Conservation (phyloP, 2,329 filamentous ascomycete genomes). For the Colletotrichum sp. region DNA sequence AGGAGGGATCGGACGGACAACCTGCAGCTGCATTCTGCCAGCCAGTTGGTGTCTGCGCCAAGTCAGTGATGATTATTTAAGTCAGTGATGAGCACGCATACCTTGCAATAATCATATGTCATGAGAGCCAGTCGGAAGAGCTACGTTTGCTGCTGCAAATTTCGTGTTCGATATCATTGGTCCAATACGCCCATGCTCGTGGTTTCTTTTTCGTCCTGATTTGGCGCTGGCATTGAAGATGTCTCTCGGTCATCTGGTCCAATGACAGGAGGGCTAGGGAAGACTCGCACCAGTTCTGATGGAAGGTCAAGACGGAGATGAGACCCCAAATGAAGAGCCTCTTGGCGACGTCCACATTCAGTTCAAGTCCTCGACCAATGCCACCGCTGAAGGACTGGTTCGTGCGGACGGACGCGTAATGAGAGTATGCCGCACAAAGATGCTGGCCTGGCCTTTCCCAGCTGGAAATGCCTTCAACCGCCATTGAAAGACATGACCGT, state of each 20-base stretch:
- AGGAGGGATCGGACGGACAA: not conserved
- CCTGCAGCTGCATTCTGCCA: not conserved
- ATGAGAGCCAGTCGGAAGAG: not conserved
- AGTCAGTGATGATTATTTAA: not conserved
- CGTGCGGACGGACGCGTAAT: constrained; percentile 84
- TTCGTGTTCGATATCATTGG: not conserved
- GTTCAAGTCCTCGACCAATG: constrained; percentile 65
- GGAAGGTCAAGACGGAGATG: not conserved
- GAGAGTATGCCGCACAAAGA: constrained; percentile 30
- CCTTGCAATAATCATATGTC: not conserved
- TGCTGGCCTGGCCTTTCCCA: not conserved
- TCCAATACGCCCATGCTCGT: not conserved
- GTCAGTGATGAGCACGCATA: not conserved
- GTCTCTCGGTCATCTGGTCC: not conserved
- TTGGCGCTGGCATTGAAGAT: not conserved
- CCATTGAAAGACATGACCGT: not conserved
- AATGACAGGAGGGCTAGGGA: not conserved
- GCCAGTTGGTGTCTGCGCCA: not conserved
- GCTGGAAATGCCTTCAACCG: not conserved
- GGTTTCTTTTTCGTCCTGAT: not conserved
- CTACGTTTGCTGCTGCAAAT: not conserved
- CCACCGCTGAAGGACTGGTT: constrained; percentile 56
- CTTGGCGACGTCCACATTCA: constrained; percentile 79
- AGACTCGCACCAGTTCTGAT: not conserved
- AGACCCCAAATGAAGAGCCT: not conserved